Conservation (phyloP, 2,329 filamentous ascomycete genomes). For the Zymoseptoria crescenta region DNA sequence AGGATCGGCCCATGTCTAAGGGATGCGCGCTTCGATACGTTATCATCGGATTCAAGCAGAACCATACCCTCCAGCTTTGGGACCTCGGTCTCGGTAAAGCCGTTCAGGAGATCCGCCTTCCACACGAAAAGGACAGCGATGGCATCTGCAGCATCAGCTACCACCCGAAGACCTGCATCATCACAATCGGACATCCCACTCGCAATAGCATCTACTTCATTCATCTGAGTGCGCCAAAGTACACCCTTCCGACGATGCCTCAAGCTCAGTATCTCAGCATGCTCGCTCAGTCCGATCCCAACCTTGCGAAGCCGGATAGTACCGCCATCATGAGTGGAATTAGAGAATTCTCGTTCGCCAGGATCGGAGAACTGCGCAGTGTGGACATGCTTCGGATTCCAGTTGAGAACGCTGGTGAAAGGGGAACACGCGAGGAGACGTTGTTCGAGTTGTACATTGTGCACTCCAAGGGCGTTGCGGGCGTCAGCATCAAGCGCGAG, state of each 20-base stretch:
- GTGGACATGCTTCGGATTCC: conserved; percentile 76
- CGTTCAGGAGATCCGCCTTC: conserved; percentile 93
- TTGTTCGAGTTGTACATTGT: conserved; percentile 94
- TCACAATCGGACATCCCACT: conserved; percentile 90
- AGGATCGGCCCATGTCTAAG: conserved; percentile 86
- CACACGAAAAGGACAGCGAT: conserved; percentile 72
- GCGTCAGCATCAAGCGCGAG: conserved; percentile 73
- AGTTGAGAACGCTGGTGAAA: conserved; percentile 44
- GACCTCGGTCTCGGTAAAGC: conserved; percentile 91
- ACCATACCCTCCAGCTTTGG: conserved; percentile 97
- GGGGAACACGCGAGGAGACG: conserved; percentile 55
- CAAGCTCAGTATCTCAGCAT: conserved; percentile 83
- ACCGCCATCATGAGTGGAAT: conserved; percentile 97
- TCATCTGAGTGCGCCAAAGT: conserved; percentile 88
- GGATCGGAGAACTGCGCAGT: conserved; percentile 79
- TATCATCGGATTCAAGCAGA: conserved; percentile 97
- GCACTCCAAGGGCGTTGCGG: conserved; percentile 96
- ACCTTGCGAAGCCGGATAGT: conserved; percentile 77
- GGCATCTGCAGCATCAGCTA: conserved; percentile 97
- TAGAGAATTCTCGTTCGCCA: conserved; percentile 85
- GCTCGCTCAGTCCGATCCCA: conserved; percentile 62
- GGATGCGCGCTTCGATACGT: conserved; percentile 86
- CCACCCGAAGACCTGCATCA: conserved; percentile 83
- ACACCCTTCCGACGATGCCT: conserved; percentile 69
- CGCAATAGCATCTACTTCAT: conserved; percentile 97